Evolutionary conservation across 331 rosid species (phyloP).

Genomic region (Saraca asoca): DNA sequence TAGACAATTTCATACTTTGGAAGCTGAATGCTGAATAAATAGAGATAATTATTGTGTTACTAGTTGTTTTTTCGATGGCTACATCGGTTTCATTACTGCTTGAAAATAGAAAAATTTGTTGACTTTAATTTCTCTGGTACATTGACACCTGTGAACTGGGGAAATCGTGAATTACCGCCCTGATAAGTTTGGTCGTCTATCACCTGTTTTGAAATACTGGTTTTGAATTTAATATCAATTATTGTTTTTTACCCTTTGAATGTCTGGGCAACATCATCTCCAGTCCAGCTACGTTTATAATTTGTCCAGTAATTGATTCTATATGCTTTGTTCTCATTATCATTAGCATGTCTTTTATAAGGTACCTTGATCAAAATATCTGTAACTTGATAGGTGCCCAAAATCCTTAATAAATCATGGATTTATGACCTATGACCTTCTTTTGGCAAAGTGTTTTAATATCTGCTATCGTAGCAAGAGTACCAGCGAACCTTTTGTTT

Average conservation of each 20-base stretch:
- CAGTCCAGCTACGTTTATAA: not conserved
- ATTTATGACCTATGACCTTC: too few relatives aligned
- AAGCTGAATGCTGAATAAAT: conserved; percentile 4
- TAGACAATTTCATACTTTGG: too few relatives aligned
- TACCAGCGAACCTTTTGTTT: too few relatives aligned
- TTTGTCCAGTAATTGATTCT: not conserved
- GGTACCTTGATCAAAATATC: too few relatives aligned
- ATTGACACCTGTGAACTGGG: conserved; percentile 17
- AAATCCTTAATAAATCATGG: too few relatives aligned
- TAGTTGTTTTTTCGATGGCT: not conserved
- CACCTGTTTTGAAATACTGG: not conserved
- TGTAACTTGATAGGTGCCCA: too few relatives aligned
- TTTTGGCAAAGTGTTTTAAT: too few relatives aligned
- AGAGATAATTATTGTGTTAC: not conserved
- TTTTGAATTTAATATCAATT: conserved; percentile 1
- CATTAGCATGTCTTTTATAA: too few relatives aligned
- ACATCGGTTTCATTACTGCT: not conserved
- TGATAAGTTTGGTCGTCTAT: not conserved
- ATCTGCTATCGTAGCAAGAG: too few relatives aligned
- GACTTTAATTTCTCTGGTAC: not conserved
- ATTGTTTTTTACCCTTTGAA: conserved; percentile 15
- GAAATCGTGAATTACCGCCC: not conserved
- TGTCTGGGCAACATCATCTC: conserved; percentile 23
- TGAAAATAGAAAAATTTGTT: not conserved
- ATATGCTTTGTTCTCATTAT: too few relatives aligned